A percentile compares a stretch with the other conserved stretches of the same genome.
phyloP scores from a whole-genome alignment of 2,329 filamentous ascomycete species.

The Diplocarpon rosae region DNA sequence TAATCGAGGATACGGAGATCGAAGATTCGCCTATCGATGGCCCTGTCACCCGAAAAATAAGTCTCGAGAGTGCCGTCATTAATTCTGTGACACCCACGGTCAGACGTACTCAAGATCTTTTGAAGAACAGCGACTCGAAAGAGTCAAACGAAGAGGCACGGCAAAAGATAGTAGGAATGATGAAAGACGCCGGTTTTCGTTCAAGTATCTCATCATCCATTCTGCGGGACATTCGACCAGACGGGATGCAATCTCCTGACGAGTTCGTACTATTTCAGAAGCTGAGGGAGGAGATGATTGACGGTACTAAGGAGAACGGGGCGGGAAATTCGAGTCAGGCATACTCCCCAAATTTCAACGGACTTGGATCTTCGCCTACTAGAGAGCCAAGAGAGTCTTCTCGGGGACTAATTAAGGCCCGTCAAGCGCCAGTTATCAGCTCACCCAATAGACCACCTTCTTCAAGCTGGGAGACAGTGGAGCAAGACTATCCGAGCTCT shows the following conservation, averaged over 20 bases:
- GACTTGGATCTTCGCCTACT: conserved; percentile 23
- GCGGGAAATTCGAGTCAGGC: background rate
- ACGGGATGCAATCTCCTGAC: conserved; percentile 17
- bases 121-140: conserved; percentile 19
- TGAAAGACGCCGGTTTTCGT: conserved; percentile 38
- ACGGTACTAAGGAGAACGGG: conserved; percentile 7
- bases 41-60: background rate
- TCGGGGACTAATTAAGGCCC: conserved; percentile 4
- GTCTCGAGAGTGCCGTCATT: background rate
- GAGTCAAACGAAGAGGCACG: conserved; percentile 20
- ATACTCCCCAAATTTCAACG: conserved; percentile 26
- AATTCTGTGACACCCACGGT: background rate
- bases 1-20: background rate
- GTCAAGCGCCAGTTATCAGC: background rate
- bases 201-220: conserved; percentile 34
- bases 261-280: conserved; percentile 18
- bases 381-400: conserved; percentile 9
- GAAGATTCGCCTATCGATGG: background rate
- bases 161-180: conserved; percentile 34
- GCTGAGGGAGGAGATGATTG: conserved; percentile 16
- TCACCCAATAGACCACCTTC: conserved; percentile 8
- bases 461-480: conserved; percentile 20
- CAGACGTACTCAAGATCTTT: background rate
- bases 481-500: conserved; percentile 1
- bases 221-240: conserved; percentile 20